Base-by-base conservation (phyloP, 768 basidiomycete species). In the Suillus hirtellus region DNA sequence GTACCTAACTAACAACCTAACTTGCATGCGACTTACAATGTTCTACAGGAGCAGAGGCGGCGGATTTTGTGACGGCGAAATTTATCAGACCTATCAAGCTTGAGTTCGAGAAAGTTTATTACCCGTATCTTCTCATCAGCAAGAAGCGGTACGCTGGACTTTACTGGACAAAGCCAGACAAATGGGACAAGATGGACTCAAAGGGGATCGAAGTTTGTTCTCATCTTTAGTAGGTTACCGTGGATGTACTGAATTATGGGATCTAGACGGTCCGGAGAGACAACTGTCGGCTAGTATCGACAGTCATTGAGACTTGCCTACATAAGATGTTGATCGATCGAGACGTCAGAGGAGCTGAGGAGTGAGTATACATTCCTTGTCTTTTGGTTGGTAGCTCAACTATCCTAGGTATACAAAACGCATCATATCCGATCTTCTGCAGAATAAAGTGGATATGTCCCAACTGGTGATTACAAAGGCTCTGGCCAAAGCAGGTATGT, bases 71-170 rank as follows among this genome's bases (percentile, higher is more conserved):
- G 19, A 95, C 97, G 0, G 73, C 82, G 47, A 93, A 95, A 74
- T 99, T 99, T 74, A 80, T 95, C 69, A 89, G 90, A 70, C 97
- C 96, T 0, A 99, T 99, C 81, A 99, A 99, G 75, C 87, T 99
- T 34, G 96, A 99, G 76, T 99, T 99, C 77, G 97, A 99, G 74
- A 99, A 99, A 74, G 96, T 99, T 6, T 99, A 99, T 77, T 99
- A 92, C 75, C 97, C 97, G 5, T 99, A 99, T 76, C 77, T 99
- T 60, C 88, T 99, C 56, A 99, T 99, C 77, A 99, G 82, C 83
- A 99, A 99, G 79, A 99, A 99, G 78, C 89, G 97, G 52, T 99
- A 99, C 76, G 97, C 97, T 2, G 97, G 97, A 7, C 78, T 99
- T 63, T 99, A 99, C 73, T 99, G 97, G 97, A 99, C 97, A 1